Evolutionary conservation across 1,284 basidiomycete genomes (phyloP).

Genomic region (Irpex sp.): DNA sequence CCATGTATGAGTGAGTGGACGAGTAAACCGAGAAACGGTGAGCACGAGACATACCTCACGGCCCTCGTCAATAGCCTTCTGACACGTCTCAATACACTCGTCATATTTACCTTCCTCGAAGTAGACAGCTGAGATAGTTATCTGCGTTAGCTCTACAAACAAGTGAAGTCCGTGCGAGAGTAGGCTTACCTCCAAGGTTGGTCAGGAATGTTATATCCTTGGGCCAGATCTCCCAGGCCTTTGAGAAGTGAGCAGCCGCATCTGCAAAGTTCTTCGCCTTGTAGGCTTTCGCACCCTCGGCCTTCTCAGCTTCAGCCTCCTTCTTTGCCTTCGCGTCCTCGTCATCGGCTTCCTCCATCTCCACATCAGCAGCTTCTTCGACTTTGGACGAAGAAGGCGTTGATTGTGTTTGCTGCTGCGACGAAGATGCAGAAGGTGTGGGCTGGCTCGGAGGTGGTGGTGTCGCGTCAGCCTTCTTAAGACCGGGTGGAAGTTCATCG

Average conservation of each 20-base stretch:
- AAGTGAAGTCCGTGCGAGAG: not conserved
- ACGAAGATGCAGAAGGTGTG: slow-evolving; percentile 37
- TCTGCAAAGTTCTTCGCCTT: slow-evolving; percentile 80
- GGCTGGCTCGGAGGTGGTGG: slow-evolving; percentile 38
- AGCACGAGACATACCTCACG: slow-evolving; percentile 49
- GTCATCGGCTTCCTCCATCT: slow-evolving; percentile 51
- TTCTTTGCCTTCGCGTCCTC: slow-evolving; percentile 45
- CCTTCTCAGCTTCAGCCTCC: slow-evolving; percentile 76
- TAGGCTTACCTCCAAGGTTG: slow-evolving; percentile 73
- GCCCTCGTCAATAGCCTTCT: slow-evolving; percentile 94
- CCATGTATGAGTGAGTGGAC: not conserved
- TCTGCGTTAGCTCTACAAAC: not conserved
- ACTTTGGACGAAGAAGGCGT: slow-evolving; percentile 34
- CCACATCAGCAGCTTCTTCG: slow-evolving; percentile 42
- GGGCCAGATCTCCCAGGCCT: slow-evolving; percentile 92
- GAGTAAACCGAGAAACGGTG: not conserved
- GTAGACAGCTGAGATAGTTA: slow-evolving; percentile 67
- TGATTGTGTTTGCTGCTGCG: slow-evolving; percentile 32
- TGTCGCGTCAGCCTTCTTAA: slow-evolving; percentile 25
- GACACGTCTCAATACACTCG: slow-evolving; percentile 87
- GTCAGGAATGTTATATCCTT: slow-evolving; percentile 94
- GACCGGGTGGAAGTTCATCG: slow-evolving; percentile 70
- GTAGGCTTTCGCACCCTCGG: slow-evolving; percentile 79
- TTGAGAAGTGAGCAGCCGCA: slow-evolving; percentile 71
- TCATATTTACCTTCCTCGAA: slow-evolving; percentile 93